These are phyloP conservation scores for Isoetes taiwanensis DNA, from an alignment of 75 land plant species.

Conservation along the genomic window DNA sequence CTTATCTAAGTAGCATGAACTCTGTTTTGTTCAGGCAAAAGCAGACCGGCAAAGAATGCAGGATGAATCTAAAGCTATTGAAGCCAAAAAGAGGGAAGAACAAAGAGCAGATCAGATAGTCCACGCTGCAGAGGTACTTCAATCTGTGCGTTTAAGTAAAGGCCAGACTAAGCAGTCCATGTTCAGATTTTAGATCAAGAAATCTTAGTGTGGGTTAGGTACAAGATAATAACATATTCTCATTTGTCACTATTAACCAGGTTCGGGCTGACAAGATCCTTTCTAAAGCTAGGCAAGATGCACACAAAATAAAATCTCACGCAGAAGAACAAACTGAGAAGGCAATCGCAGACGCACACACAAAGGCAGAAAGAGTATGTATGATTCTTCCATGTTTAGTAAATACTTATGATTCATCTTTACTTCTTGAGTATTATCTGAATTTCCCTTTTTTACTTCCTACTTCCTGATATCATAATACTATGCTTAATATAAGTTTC, in stretches of 20 bases:
- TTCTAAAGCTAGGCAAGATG: slow-evolving; percentile 23
- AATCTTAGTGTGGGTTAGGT: no score
- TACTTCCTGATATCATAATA: neutral
- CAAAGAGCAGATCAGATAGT: slow-evolving; percentile 18
- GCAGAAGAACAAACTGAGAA: slow-evolving; percentile 36
- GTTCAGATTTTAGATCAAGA: no score
- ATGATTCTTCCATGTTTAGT: neutral
- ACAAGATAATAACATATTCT: no score
- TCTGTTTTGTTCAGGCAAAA: slow-evolving; percentile 28
- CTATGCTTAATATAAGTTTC: neutral
- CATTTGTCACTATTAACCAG: no score
- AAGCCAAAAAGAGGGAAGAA: slow-evolving; percentile 23
- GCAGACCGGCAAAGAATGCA: slow-evolving; percentile 31
- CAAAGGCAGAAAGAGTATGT: slow-evolving; percentile 30
- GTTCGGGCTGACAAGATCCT: slow-evolving; percentile 30
- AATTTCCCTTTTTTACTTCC: no score
- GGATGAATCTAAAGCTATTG: slow-evolving; percentile 18
- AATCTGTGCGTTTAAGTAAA: neutral
- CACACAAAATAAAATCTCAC: slow-evolving; percentile 20
- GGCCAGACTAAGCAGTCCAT: no score
- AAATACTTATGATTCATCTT: neutral
- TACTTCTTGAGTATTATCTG: neutral
- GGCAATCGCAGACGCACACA: slow-evolving; percentile 29
- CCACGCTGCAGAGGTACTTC: slow-evolving; percentile 19
- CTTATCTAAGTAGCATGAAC: no score